phyloP scores from a whole-genome alignment of 805 yeast genomes.

The Hanseniaspora lindneri region DNA sequence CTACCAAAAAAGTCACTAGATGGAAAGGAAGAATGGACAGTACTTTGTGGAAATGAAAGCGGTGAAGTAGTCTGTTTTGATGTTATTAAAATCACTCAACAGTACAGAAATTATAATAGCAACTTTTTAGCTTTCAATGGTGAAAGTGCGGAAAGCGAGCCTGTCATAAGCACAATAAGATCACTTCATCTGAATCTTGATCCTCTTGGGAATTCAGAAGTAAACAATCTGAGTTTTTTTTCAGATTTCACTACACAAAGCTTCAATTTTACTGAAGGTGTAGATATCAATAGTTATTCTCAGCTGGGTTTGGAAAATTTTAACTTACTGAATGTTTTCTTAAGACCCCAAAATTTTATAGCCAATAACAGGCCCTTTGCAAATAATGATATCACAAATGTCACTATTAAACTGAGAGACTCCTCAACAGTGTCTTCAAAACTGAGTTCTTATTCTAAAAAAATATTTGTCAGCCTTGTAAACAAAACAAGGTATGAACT shows the following conservation, averaged over 20 bases:
- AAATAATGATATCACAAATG: neutral
- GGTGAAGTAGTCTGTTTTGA: slow-evolving; percentile 40
- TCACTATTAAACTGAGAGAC: neutral
- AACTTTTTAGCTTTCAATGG: neutral
- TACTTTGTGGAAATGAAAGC: slow-evolving; percentile 53
- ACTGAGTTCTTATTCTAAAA: too few relatives aligned
- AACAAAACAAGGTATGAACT: neutral
- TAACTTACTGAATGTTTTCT: neutral
- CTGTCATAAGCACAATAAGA: neutral
- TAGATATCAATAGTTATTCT: too few relatives aligned
- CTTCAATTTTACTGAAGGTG: too few relatives aligned
- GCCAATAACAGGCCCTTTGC: neutral
- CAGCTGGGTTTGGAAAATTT: neutral
- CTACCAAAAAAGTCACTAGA: slow-evolving; percentile 22
- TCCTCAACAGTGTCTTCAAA: neutral
- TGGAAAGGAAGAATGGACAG: slow-evolving; percentile 19
- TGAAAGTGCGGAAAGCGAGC: neutral
- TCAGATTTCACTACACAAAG: too few relatives aligned
- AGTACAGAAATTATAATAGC: neutral
- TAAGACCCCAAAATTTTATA: neutral
- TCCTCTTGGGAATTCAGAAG: neutral
- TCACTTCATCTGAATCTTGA: neutral
- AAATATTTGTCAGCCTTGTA: too few relatives aligned
- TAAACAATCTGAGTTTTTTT: too few relatives aligned
- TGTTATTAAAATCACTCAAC: slow-evolving; percentile 22